Evolutionary conservation across 495 filamentous ascomycete species (phyloP).

Genomic region (Hypoxylon lienhwacheense): DNA sequence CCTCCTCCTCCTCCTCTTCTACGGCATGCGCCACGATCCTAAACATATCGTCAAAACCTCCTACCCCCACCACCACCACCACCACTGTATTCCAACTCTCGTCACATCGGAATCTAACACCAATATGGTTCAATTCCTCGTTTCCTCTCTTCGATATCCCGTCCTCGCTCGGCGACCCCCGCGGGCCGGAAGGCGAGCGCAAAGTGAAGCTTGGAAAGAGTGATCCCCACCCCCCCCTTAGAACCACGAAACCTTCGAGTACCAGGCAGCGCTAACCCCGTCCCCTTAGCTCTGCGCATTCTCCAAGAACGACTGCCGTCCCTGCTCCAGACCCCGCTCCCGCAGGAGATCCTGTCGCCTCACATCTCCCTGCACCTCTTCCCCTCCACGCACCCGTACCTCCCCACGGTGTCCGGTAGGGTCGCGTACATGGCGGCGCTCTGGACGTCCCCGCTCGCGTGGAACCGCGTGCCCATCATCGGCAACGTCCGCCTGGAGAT

Average conservation of each 20-base stretch:
- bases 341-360: slow-evolving; percentile 83
- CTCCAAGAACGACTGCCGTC: slow-evolving; percentile 86
- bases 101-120: slow-evolving; percentile 26
- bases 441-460: slow-evolving; percentile 93
- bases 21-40: slow-evolving; percentile 12
- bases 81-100: slow-evolving; percentile 9
- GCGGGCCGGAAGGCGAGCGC: slow-evolving; percentile 66
- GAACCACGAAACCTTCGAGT: too few relatives aligned
- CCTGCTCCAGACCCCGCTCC: slow-evolving; percentile 79
- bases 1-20: slow-evolving; percentile 7
- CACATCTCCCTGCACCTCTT: slow-evolving; percentile 93
- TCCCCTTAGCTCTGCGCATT: slow-evolving; percentile 68
- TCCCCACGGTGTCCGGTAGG: slow-evolving; percentile 85
- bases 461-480: slow-evolving; percentile 86
- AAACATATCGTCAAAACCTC: slow-evolving; percentile 2
- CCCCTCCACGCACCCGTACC: slow-evolving; percentile 92
- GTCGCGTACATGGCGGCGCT: slow-evolving; percentile 90
- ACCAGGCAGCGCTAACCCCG: slow-evolving; percentile 8
- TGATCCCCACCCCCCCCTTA: slow-evolving; percentile 44
- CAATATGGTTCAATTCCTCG: slow-evolving; percentile 43
- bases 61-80: not conserved
- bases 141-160: slow-evolving; percentile 29
- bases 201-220: slow-evolving; percentile 90
- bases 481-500: slow-evolving; percentile 88
- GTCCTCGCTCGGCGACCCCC: slow-evolving; percentile 26